phyloP scores from a whole-genome alignment of 352 stramenopile species.

The Pythium insidiosum region DNA sequence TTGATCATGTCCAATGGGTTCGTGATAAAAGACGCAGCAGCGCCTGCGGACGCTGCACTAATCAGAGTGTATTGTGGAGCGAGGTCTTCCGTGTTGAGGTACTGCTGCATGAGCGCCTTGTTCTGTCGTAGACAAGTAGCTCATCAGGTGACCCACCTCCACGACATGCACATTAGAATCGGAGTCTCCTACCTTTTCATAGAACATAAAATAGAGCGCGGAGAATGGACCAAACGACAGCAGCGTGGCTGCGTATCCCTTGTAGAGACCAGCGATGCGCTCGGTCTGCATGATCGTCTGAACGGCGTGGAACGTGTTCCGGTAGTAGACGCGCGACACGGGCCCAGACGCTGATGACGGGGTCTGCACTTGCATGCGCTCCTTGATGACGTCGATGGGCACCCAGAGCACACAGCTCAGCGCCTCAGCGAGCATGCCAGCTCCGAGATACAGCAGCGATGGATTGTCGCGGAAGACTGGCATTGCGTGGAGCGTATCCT shows the following conservation, averaged over 20 bases:
- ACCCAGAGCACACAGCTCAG: conserved; percentile 95
- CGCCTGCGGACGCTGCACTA: conserved; percentile 79
- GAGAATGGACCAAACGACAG: conserved; percentile 97
- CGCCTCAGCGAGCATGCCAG: conserved; percentile 65
- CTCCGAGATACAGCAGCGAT: conserved; percentile 63
- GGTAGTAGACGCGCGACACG: conserved; percentile 71
- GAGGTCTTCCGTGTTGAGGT: conserved; percentile 33
- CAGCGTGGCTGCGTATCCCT: conserved; percentile 92
- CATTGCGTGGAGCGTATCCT: conserved; percentile 38
- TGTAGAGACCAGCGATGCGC: conserved; percentile 91
- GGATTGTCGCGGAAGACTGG: conserved; percentile 32
- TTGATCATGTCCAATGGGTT: conserved; percentile 97
- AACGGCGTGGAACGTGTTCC: conserved; percentile 86
- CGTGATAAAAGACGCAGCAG: conserved; percentile 92
- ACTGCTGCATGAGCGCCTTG: conserved; percentile 43
- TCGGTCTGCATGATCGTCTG: conserved; percentile 88
- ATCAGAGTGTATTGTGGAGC: conserved; percentile 51
- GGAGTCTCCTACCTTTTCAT: conserved; percentile 91
- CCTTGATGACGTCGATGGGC: conserved; percentile 99
- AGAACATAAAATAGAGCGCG: conserved; percentile 97
- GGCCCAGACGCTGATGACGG: conserved; percentile 1
- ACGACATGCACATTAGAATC: too few species aligned
- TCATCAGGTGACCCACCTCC: too few species aligned
- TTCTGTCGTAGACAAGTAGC: too few species aligned
- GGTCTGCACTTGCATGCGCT: conserved; percentile 95